Evolutionary conservation across 495 filamentous ascomycete genomes (phyloP).

Genomic region (Lineolata rhizophorae): DNA sequence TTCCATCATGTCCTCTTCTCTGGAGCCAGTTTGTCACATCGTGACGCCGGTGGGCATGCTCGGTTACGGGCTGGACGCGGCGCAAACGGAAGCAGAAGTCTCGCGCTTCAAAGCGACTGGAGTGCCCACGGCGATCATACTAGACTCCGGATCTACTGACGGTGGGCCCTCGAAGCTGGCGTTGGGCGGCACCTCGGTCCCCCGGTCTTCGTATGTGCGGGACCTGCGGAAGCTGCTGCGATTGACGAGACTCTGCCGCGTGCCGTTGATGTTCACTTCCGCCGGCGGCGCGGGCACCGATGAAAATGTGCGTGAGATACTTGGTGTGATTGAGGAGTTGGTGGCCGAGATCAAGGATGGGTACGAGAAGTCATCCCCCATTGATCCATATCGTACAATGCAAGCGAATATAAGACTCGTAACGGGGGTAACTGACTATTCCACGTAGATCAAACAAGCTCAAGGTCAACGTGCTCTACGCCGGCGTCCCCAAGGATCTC

Average conservation of each 20-base stretch:
- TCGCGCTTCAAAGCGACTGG: conserved; percentile 1
- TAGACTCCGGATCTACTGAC: conserved; percentile 29
- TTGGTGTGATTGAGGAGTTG: conserved; percentile 18
- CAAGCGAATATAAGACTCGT: neutral
- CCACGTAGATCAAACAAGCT: conserved; percentile 17
- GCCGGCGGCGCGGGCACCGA: conserved; percentile 26
- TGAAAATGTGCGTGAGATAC: conserved; percentile 22
- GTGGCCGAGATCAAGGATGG: conserved; percentile 2
- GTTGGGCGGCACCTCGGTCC: conserved; percentile 16
- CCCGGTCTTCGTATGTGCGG: conserved; percentile 17
- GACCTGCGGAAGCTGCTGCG: conserved; percentile 21
- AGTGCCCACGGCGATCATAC: conserved; percentile 22
- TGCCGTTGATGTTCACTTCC: conserved; percentile 24
- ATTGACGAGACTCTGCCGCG: conserved; percentile 11
- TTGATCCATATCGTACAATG: neutral
- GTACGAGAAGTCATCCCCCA: neutral
- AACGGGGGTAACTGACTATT: neutral
- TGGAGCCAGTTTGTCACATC: too few relatives aligned
- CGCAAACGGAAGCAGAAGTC: too few relatives aligned
- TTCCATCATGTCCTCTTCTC: too few relatives aligned
- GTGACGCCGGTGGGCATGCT: conserved; percentile 27
- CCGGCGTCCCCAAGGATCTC: conserved; percentile 15
- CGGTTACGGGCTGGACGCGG: conserved; percentile 20
- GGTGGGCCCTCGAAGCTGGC: conserved; percentile 24
- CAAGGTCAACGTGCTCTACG: conserved; percentile 21